Percentiles rank a stretch among this genome's conserved stretches.
phyloP scores from a whole-genome alignment of 306 rosid species.

The Prunus fruticosa region DNA sequence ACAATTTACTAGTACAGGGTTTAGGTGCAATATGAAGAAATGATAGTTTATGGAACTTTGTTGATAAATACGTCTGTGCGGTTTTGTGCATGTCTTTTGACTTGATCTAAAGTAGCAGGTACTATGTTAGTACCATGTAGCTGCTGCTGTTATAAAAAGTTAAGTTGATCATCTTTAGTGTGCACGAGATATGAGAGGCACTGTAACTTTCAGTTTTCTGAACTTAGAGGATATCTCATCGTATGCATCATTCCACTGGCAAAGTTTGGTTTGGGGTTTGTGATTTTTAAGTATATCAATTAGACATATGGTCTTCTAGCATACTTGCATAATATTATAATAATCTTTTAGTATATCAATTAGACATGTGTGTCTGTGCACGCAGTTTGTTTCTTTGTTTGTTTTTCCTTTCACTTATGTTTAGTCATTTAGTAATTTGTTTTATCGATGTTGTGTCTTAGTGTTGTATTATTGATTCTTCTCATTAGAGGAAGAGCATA shows the following conservation, averaged over 20 bases:
- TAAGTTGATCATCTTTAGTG: not conserved
- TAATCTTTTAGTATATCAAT: too few relatives aligned
- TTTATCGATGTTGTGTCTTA: not conserved
- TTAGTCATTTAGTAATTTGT: constrained; percentile 4
- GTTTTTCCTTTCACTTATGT: not conserved
- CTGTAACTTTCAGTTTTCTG: not conserved
- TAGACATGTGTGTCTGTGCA: not conserved
- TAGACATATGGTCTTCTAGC: not conserved
- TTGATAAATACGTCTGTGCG: not conserved
- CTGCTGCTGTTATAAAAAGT: not conserved
- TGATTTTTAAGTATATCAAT: too few relatives aligned
- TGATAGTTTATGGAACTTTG: not conserved
- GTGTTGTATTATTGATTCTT: not conserved
- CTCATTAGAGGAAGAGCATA: constrained; percentile 17
- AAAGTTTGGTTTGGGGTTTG: not conserved
- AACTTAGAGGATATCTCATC: not conserved
- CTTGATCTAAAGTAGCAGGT: not conserved
- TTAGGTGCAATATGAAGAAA: not conserved
- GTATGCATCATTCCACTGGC: not conserved
- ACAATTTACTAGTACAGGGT: not conserved
- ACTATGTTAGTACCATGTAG: not conserved
- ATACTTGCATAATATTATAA: not conserved
- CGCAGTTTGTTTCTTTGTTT: not conserved
- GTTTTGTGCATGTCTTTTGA: not conserved
- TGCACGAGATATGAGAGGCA: not conserved